Conservation (phyloP, 495 filamentous ascomycete genomes). For the Lasiosphaeria miniovina region DNA sequence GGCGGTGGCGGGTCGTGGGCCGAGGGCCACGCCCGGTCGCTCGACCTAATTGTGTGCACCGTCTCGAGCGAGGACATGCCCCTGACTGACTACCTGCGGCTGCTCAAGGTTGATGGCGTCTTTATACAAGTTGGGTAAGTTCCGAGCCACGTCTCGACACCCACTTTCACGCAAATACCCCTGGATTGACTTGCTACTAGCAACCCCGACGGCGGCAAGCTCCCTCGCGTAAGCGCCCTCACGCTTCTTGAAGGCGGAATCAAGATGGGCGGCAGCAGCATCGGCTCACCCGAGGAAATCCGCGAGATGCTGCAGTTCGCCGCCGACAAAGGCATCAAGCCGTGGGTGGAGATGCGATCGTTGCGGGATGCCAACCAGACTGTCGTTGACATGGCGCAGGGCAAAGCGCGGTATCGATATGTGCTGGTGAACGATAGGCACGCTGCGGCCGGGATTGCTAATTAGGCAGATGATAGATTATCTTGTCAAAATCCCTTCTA, state of each 20-base stretch:
- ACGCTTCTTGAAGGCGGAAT: conserved; percentile 64
- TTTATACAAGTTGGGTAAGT: conserved; percentile 70
- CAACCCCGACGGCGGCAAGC: conserved; percentile 35
- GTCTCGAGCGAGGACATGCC: conserved; percentile 76
- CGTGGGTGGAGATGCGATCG: conserved; percentile 67
- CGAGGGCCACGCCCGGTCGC: conserved; percentile 51
- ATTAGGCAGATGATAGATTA: too few species aligned
- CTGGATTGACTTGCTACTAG: conserved; percentile 22
- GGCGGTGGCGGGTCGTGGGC: conserved; percentile 61
- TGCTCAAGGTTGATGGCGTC: conserved; percentile 65
- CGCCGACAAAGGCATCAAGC: conserved; percentile 67
- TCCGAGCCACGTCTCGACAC: background rate
- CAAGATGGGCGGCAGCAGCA: conserved; percentile 69
- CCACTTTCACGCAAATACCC: too few species aligned
- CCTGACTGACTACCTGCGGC: conserved; percentile 59
- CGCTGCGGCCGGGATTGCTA: too few species aligned
- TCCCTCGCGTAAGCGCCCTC: conserved; percentile 59
- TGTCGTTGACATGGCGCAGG: conserved; percentile 64
- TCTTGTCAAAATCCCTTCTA: too few species aligned
- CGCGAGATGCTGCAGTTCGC: conserved; percentile 75
- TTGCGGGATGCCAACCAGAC: conserved; percentile 72
- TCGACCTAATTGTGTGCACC: conserved; percentile 79
- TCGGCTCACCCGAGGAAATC: conserved; percentile 73
- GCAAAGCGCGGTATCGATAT: conserved; percentile 72
- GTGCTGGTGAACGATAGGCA: conserved; percentile 62